These are phyloP conservation scores for Astrocystis sublimbata DNA, from an alignment of 495 filamentous ascomycete species.

Conservation along the genomic window DNA sequence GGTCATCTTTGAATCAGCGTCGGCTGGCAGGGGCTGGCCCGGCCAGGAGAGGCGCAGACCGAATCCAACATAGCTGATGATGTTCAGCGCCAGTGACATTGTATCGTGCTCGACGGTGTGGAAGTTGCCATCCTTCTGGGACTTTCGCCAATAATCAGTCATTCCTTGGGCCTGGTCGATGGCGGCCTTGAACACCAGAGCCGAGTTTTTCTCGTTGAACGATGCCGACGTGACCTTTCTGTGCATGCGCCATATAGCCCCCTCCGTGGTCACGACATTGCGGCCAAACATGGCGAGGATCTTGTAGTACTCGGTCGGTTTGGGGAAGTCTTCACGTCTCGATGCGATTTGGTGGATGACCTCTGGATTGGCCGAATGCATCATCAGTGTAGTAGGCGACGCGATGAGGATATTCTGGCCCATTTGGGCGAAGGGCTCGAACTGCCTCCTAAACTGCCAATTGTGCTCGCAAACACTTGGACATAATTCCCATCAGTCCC, in stretches of 20 bases:
- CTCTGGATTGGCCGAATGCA: constrained; percentile 58
- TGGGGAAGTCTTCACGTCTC: constrained; percentile 66
- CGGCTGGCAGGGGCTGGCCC: constrained; percentile 42
- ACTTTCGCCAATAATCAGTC: constrained; percentile 51
- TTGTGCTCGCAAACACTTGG: constrained; percentile 26
- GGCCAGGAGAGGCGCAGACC: constrained; percentile 61
- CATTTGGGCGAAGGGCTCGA: constrained; percentile 39
- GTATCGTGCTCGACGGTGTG: constrained; percentile 56
- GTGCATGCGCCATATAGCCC: constrained; percentile 63
- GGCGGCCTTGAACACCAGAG: constrained; percentile 61
- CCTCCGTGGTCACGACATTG: constrained; percentile 67
- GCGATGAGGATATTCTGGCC: constrained; percentile 56
- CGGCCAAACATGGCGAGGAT: constrained; percentile 62
- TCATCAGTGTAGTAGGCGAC: constrained; percentile 44
- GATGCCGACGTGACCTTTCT: constrained; percentile 66
- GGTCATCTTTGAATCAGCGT: constrained; percentile 39
- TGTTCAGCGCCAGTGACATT: constrained; percentile 64
- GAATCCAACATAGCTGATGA: constrained; percentile 69
- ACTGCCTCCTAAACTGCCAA: constrained; percentile 38
- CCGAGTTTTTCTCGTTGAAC: constrained; percentile 73
- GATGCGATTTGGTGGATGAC: constrained; percentile 60
- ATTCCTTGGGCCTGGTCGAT: constrained; percentile 59
- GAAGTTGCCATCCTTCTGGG: constrained; percentile 42
- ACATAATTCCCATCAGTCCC: not conserved
- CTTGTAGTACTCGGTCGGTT: constrained; percentile 58